Percentiles rank a stretch among this genome's conserved stretches.
phyloP scores from a whole-genome alignment of 768 basidiomycete genomes.

The Dioszegia aurantiaca region DNA sequence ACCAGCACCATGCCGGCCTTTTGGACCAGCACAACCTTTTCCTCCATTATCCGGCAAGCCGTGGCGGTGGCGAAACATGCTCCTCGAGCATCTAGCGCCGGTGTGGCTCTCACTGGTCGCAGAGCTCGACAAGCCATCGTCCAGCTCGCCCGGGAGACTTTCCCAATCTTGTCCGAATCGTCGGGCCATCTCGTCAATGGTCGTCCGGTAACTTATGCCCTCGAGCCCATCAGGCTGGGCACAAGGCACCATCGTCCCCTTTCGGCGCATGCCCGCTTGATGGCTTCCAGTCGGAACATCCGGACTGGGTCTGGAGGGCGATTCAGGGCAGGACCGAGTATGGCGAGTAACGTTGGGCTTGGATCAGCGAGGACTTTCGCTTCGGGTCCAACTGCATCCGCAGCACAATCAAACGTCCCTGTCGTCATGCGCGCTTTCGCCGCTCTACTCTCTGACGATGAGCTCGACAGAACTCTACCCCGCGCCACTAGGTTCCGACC shows the following conservation, averaged over 20 bases:
- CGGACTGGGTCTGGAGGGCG: not conserved
- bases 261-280: slow-evolving; percentile 1
- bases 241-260: not conserved
- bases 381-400: slow-evolving; percentile 12
- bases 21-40: slow-evolving; percentile 31
- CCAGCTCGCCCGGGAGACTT: slow-evolving; percentile 16
- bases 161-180: slow-evolving; percentile 20
- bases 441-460: slow-evolving; percentile 23
- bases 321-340: slow-evolving; percentile 6
- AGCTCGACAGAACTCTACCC: slow-evolving; percentile 18
- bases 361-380: slow-evolving; percentile 36
- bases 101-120: not conserved
- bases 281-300: not conserved
- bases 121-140: slow-evolving; percentile 13
- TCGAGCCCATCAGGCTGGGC: slow-evolving; percentile 20
- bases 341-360: slow-evolving; percentile 32
- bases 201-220: not conserved
- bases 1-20: slow-evolving; percentile 30
- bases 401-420: slow-evolving; percentile 23
- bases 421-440: slow-evolving; percentile 35
- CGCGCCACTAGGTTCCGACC: slow-evolving; percentile 23
- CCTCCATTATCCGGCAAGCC: slow-evolving; percentile 30
- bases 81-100: slow-evolving; percentile 12
- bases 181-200: slow-evolving; percentile 5
- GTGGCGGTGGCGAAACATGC: slow-evolving; percentile 24